Conservation (phyloP, 371 early-diverging fungal species). For the Nosema muscidifuracis region DNA sequence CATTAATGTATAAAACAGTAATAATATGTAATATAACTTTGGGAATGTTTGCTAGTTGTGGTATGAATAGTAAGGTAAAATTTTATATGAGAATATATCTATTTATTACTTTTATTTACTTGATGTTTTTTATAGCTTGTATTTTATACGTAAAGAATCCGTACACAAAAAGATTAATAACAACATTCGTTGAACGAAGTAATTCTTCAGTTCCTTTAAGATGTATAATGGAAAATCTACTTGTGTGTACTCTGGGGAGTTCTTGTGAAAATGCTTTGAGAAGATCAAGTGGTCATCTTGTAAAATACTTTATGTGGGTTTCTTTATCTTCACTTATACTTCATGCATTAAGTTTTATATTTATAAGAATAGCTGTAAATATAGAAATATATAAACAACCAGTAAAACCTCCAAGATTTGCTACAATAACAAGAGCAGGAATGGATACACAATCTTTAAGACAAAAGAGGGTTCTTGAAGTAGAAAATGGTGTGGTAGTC, state of each 20-base stretch:
- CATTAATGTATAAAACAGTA: conserved; percentile 11
- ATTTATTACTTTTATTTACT: not conserved
- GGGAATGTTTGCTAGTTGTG: conserved; percentile 40
- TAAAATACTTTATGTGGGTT: conserved; percentile 8
- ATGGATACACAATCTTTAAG: conserved; percentile 26
- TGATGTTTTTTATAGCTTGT: not conserved
- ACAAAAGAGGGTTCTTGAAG: conserved; percentile 25
- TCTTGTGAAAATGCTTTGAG: not conserved
- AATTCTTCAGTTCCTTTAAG: not conserved
- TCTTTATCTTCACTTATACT: conserved; percentile 10
- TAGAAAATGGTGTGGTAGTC: not conserved
- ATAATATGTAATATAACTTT: conserved; percentile 36
- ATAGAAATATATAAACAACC: conserved; percentile 14
- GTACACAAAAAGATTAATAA: conserved; percentile 6
- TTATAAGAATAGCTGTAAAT: conserved; percentile 20
- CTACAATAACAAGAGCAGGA: conserved; percentile 19
- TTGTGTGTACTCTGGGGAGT: not conserved
- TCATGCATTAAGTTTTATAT: conserved; percentile 18
- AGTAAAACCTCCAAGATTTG: conserved; percentile 24
- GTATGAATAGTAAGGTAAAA: conserved; percentile 28
- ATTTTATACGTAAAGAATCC: conserved; percentile 21
- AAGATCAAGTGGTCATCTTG: not conserved
- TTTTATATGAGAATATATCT: conserved; percentile 40
- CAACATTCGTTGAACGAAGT: not conserved
- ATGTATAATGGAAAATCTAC: not conserved